A percentile compares a stretch with the other conserved stretches of the same genome.
phyloP scores from a whole-genome alignment of 192 early-diverging fungal species.

The Spizellomyces punctatus region DNA sequence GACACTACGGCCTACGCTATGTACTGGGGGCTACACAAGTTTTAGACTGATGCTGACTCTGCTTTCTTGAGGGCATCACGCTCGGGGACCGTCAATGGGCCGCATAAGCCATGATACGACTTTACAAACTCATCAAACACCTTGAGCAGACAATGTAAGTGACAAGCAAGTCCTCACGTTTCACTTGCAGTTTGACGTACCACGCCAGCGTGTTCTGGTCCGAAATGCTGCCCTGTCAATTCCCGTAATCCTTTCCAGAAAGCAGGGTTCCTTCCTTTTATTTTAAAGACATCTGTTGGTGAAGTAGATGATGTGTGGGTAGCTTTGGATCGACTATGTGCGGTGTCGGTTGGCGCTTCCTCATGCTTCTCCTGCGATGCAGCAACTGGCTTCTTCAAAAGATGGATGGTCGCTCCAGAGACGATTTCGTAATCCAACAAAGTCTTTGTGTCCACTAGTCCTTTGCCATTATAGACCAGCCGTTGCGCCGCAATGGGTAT shows the following conservation, averaged over 20 bases:
- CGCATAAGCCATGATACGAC: constrained; percentile 33
- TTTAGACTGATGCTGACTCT: not conserved
- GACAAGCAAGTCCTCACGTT: not conserved
- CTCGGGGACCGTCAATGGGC: constrained; percentile 13
- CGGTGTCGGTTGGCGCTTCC: not conserved
- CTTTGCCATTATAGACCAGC: constrained; percentile 34
- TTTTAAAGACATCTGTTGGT: not conserved
- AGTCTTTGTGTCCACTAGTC: constrained; percentile 26
- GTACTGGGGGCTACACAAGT: not conserved
- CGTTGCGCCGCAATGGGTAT: constrained; percentile 19
- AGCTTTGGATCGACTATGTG: not conserved
- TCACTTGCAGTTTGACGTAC: not conserved
- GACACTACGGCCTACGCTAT: not conserved
- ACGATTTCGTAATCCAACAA: constrained; percentile 33
- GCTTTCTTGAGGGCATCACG: constrained; percentile 29
- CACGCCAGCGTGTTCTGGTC: constrained; percentile 1
- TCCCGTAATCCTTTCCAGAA: constrained; percentile 24
- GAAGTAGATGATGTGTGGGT: not conserved
- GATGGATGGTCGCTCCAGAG: constrained; percentile 22
- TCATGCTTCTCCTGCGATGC: not conserved
- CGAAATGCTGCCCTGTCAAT: constrained; percentile 16
- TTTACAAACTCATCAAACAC: constrained; percentile 25
- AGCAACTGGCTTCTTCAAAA: constrained; percentile 20
- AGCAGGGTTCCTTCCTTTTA: constrained; percentile 8
- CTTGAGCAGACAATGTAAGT: not conserved